A percentile compares a stretch with the other conserved stretches of the same genome.
Conservation (phyloP, 805 yeast species). For the Suhomyces kilbournensis region DNA sequence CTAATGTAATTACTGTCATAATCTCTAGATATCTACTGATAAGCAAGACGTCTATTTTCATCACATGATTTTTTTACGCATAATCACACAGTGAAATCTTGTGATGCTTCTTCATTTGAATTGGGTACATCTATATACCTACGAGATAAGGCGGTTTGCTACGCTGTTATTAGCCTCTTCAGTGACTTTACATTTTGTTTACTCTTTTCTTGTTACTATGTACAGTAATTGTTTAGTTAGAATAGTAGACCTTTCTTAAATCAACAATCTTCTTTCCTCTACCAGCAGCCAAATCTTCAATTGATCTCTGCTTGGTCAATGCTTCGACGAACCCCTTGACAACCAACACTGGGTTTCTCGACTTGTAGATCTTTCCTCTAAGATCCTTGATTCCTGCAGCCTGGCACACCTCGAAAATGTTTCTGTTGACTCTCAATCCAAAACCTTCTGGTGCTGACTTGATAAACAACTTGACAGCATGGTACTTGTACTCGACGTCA, state of each 20-base stretch:
- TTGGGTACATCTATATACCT: too few species aligned
- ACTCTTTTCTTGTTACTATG: not conserved
- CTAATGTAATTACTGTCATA: too few species aligned
- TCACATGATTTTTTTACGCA: not conserved
- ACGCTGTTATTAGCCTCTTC: too few species aligned
- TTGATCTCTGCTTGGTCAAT: slow-evolving; percentile 69
- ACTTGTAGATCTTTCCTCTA: slow-evolving; percentile 85
- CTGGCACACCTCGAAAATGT: slow-evolving; percentile 85
- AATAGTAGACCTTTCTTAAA: slow-evolving; percentile 84
- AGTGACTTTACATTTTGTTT: not conserved
- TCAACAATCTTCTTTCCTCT: slow-evolving; percentile 96
- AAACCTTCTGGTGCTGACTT: slow-evolving; percentile 90
- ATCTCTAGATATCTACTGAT: too few species aligned
- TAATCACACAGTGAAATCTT: too few species aligned
- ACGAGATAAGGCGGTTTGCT: too few species aligned
- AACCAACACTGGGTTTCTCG: slow-evolving; percentile 93
- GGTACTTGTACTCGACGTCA: slow-evolving; percentile 76
- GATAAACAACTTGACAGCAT: slow-evolving; percentile 78
- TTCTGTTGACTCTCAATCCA: slow-evolving; percentile 88
- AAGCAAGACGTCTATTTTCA: not conserved
- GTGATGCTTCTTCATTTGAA: too few species aligned
- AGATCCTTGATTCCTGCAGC: slow-evolving; percentile 93
- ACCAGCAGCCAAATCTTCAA: slow-evolving; percentile 83
- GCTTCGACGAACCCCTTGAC: slow-evolving; percentile 89
- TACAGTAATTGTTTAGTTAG: slow-evolving; percentile 19